These are phyloP conservation scores for Fraxinus latifolia DNA, from an alignment of 305 asterid species.

Conservation along the genomic window DNA sequence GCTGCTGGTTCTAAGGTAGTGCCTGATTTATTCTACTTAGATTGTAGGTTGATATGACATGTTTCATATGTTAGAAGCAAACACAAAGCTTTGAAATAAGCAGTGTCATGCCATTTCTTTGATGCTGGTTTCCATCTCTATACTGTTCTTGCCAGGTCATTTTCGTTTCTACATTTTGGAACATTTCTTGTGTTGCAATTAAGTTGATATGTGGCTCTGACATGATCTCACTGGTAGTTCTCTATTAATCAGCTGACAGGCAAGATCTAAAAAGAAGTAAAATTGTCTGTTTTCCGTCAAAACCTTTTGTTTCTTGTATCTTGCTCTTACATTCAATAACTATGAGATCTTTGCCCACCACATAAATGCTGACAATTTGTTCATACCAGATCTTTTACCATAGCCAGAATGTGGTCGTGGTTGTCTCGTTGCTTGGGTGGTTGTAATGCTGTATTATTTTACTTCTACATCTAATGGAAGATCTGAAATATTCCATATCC, in stretches of 20 bases:
- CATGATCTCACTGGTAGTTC: not conserved
- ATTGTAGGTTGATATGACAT: not conserved
- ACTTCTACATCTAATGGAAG: not conserved
- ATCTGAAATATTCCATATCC: not conserved
- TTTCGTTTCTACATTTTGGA: not conserved
- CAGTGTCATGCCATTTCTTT: not conserved
- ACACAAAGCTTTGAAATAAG: not conserved
- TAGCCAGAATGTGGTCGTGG: constrained; percentile 7
- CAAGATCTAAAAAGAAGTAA: not conserved
- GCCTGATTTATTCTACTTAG: not conserved
- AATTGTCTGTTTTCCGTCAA: not conserved
- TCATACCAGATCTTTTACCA: not conserved
- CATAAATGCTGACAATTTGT: not conserved
- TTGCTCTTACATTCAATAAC: not conserved
- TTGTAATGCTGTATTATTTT: not conserved
- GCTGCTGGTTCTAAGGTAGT: constrained; percentile 62
- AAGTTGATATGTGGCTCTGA: not conserved
- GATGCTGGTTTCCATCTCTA: not conserved
- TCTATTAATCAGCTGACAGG: not conserved
- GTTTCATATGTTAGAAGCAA: not conserved
- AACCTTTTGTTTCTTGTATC: not conserved
- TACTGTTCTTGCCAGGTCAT: not conserved
- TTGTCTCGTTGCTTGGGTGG: not conserved
- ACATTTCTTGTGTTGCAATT: not conserved
- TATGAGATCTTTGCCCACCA: not conserved